Conservation (phyloP, 2,329 filamentous ascomycete genomes). For the Colletotrichum agaves region DNA sequence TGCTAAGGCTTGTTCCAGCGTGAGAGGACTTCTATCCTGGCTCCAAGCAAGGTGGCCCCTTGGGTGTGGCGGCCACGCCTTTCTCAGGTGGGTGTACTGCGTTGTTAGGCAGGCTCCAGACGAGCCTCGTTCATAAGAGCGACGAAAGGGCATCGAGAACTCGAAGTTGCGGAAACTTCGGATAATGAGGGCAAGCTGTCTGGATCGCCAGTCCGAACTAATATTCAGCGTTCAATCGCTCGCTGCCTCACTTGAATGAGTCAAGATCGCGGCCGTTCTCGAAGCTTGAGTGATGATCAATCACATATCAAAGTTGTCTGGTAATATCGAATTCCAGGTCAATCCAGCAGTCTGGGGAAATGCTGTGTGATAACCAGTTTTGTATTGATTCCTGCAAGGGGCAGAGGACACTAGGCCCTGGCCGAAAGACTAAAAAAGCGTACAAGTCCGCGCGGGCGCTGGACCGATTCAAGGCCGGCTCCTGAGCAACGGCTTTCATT, state of each 20-base stretch:
- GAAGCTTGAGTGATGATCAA: background rate
- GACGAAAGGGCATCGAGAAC: background rate
- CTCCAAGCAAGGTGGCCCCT: conserved; percentile 4
- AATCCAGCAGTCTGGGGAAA: background rate
- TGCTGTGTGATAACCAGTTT: too few relatives aligned
- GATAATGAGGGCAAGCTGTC: conserved; percentile 5
- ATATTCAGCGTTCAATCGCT: background rate
- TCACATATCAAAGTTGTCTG: background rate
- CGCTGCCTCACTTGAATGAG: background rate
- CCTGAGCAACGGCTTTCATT: background rate
- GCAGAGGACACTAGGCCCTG: background rate
- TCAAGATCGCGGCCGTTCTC: background rate
- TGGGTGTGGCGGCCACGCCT: background rate
- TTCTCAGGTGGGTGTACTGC: background rate
- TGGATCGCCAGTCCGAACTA: conserved; percentile 12
- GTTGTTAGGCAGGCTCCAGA: background rate
- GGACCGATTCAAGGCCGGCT: background rate
- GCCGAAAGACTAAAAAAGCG: conserved; percentile 1
- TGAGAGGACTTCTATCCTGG: background rate
- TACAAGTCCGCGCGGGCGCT: background rate
- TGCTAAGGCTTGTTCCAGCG: conserved; percentile 7
- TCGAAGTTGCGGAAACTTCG: background rate
- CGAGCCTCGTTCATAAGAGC: background rate
- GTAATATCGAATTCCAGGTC: background rate
- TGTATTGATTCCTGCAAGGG: background rate